Evolutionary conservation across 2,329 filamentous ascomycete genomes (phyloP), one percentile per base, ranked within the genome.

Genomic region (Phialemonium atrogriseum): DNA sequence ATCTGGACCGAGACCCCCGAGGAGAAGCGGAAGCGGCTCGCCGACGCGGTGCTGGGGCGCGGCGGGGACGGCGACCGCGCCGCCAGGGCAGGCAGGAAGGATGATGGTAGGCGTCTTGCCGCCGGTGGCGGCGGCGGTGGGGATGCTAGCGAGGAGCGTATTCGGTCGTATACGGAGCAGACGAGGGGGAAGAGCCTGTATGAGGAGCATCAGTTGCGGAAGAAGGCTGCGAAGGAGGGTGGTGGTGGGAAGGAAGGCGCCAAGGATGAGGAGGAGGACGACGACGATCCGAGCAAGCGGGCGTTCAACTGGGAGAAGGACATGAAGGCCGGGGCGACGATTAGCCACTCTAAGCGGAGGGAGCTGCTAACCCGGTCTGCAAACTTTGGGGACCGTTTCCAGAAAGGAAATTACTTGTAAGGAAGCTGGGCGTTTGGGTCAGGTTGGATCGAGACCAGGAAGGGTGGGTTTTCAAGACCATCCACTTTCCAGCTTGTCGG

Each of bases 281-380:
- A 91, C 14, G 89, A 95, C 57, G 88, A 96, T 52, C 89, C 91
- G 1, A 94, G 86, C 55, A 81, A 83, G 57, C 70, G 89, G 38
- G 81, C 76, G 0, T 96, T 96, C 58, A 86, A 95, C 59, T 72
- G 78, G 40, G 85, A 95, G 55, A 96, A 95, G 62, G 91, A 96
- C 55, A 94, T 96, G 76, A 81, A 76, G 23, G 61, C 84, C 3
- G 80, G 80, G 7, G 74, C 76, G 12, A 77, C 74, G 47, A 76
- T 95, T 32, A 81, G 77, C 16, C 65, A 77, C 42, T 69, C 78
- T 21, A 79, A 94, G 62, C 75, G 80, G 44, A 75, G 75, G 46
- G 83, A 95, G 45, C 64, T 96, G 63, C 55, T 95, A 37, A 81
- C 74, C 43, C 81, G 82, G 51, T 83, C 86, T 5, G 74, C 78